phyloP scores from a whole-genome alignment of 2,329 filamentous ascomycete species.

The Ceratocystiopsis minuta region DNA sequence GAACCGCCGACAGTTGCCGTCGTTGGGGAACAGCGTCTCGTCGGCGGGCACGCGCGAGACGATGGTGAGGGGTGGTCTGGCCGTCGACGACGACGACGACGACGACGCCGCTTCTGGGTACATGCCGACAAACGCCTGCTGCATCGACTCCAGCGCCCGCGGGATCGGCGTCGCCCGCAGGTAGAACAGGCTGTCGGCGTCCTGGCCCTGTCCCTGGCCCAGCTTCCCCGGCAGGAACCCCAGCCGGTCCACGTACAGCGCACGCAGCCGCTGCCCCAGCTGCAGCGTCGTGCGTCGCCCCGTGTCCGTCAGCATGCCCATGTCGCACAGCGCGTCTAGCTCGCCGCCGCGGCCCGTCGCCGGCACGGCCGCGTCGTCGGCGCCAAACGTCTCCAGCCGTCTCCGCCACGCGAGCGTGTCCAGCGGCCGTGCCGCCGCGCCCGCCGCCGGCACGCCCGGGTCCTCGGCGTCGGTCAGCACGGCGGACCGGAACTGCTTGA shows the following conservation, averaged over 20 bases:
- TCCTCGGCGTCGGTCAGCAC: constrained; percentile 25
- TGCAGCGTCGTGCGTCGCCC: constrained; percentile 54
- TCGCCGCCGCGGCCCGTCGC: constrained; percentile 50
- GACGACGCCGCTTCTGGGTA: constrained; percentile 35
- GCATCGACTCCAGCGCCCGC: constrained; percentile 58
- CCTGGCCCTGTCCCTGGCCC: constrained; percentile 13
- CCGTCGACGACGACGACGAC: constrained; percentile 16
- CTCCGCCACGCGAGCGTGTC: constrained; percentile 43
- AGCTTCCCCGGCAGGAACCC: constrained; percentile 48
- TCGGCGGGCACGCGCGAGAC: constrained; percentile 45
- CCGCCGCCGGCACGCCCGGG: constrained; percentile 25
- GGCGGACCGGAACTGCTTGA: constrained; percentile 44
- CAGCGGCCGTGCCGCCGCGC: constrained; percentile 18
- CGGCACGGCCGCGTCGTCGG: constrained; percentile 49
- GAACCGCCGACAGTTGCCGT: constrained; percentile 55
- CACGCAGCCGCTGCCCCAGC: constrained; percentile 48
- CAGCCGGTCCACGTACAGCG: constrained; percentile 59
- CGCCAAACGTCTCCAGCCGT: constrained; percentile 66
- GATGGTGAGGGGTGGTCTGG: constrained; percentile 40
- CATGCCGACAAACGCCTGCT: constrained; percentile 57
- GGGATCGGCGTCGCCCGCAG: constrained; percentile 58
- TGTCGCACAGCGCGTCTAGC: constrained; percentile 66
- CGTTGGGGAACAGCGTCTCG: constrained; percentile 69
- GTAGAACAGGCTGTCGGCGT: constrained; percentile 40
- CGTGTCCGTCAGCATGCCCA: constrained; percentile 57